Base-by-base conservation (phyloP, 441 rosid genomes). In the Viola pubescens region DNA sequence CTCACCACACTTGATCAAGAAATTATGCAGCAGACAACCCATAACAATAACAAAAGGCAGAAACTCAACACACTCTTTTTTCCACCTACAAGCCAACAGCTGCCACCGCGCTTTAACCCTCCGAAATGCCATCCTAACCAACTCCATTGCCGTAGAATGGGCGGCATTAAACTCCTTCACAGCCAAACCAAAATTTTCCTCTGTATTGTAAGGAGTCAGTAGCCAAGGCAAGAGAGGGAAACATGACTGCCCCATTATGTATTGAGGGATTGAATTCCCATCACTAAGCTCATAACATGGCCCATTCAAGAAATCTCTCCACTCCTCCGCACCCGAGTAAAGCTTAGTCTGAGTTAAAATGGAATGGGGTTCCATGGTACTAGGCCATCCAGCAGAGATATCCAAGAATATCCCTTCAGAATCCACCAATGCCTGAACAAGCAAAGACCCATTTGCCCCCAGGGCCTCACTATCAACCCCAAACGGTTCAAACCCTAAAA, bases 341-440 rank as follows among this genome's bases (percentile, higher is more conserved):
- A 89, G 72, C 69, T 73, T 79, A 0, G 79, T 76, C 45, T 83
- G 80, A 26, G 54, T 68, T 49, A 89, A 62, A 60, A 87, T 82
- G 0, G 82, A 63, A 51, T 72, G 74, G 0, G 80, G 79, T 44
- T 71, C 77, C 76, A 85, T 75, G 0, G 73, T 68, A 42, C 75
- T 57, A 9, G 90, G 92, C 97, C 97, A 87, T 4, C 90, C 92
- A 37, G 89, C 88, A 1, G 97, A 89, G 73, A 89, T 77, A 73
- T 89, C 89, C 37, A 70, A 51, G 73, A 89, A 85, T 49, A 82
- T 83, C 6, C 90, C 86, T 39, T 69, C 73, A 42, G 83, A 76
- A 67, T 87, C 90, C 41, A 85, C 85, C 71, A 89, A 66, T 12
- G 92, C 95, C 61, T 89, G 97, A 69, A 85, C 92, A 38, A 89